Evolutionary conservation across 495 filamentous ascomycete species (phyloP), one percentile per base, ranked within the genome.

Genomic region (Lasiosphaeris hirsuta): DNA sequence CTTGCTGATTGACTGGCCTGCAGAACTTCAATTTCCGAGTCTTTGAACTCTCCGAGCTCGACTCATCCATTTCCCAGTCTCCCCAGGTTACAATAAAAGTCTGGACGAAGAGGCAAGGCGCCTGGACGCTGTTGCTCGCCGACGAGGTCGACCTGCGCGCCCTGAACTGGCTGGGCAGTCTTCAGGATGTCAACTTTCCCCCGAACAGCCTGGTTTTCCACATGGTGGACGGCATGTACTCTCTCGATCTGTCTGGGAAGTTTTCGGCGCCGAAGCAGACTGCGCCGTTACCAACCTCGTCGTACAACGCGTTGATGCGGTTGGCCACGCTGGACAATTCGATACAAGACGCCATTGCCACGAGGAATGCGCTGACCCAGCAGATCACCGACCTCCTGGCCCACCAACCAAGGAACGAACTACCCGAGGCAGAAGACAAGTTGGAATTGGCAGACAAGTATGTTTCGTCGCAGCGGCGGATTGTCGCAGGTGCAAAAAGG

Each of bases 301-400:
- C 91, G 1, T 98, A 96, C 72, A 94, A 95, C 64, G 84, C 89
- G 1, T 74, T 98, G 43, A 95, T 96, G 88, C 84, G 86, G 34
- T 78, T 98, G 33, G 86, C 89, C 11, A 97, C 90, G 51, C 75
- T 98, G 38, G 92, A 96, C 57, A 88, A 91, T 63, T 96, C 92
- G 57, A 88, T 97, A 36, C 89, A 96, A 70, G 94, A 98, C 64
- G 92, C 92, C 5, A 69, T 96, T 0, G 80, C 82, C 1, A 97
- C 90, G 0, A 81, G 89, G 4, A 85, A 89, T 56, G 81, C 80
- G 49, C 72, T 98, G 8, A 82, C 90, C 9, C 69, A 79, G 8
- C 90, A 96, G 58, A 96, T 97, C 58, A 89, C 84, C 64, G 71
- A 75, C 1, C 79, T 96, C 15, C 75, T 97, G 13, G 72, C 84